phyloP scores from a whole-genome alignment of 2,329 filamentous ascomycete genomes.

The Teratosphaeria zuluensis region DNA sequence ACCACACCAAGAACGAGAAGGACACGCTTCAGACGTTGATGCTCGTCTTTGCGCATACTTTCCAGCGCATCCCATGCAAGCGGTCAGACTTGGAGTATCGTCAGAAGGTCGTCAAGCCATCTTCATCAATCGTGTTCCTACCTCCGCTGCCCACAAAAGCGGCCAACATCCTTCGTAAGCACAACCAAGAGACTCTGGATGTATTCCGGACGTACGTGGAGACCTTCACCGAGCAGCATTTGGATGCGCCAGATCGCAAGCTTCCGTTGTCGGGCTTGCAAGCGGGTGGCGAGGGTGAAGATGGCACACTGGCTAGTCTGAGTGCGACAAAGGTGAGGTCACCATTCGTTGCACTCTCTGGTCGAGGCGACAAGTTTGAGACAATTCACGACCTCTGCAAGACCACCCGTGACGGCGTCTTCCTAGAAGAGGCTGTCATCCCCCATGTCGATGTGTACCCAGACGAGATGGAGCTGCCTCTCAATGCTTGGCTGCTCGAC shows the following conservation, averaged over 20 bases:
- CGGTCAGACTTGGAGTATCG: conserved; percentile 40
- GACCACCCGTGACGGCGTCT: conserved; percentile 57
- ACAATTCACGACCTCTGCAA: conserved; percentile 59
- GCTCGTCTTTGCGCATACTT: conserved; percentile 61
- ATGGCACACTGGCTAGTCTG: conserved; percentile 20
- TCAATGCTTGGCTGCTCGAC: conserved; percentile 63
- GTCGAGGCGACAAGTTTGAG: conserved; percentile 53
- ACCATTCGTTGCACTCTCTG: conserved; percentile 62
- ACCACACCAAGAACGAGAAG: conserved; percentile 43
- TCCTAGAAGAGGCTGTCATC: conserved; percentile 64
- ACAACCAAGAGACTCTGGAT: conserved; percentile 56
- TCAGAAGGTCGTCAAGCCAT: conserved; percentile 42
- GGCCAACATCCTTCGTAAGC: conserved; percentile 44
- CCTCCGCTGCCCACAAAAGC: conserved; percentile 52
- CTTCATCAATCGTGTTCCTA: conserved; percentile 57
- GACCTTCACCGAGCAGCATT: conserved; percentile 58
- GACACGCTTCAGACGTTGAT: conserved; percentile 51
- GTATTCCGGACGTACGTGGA: conserved; percentile 61
- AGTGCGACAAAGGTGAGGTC: conserved; percentile 48
- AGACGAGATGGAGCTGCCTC: conserved; percentile 42
- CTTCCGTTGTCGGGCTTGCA: conserved; percentile 51
- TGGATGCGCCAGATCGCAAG: conserved; percentile 42
- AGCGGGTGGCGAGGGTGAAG: conserved; percentile 29
- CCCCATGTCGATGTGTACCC: conserved; percentile 57
- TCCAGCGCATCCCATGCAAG: conserved; percentile 49